Base-by-base conservation (phyloP, 1,139 yeast genomes). In the Saccharomycopsis hybrid region DNA sequence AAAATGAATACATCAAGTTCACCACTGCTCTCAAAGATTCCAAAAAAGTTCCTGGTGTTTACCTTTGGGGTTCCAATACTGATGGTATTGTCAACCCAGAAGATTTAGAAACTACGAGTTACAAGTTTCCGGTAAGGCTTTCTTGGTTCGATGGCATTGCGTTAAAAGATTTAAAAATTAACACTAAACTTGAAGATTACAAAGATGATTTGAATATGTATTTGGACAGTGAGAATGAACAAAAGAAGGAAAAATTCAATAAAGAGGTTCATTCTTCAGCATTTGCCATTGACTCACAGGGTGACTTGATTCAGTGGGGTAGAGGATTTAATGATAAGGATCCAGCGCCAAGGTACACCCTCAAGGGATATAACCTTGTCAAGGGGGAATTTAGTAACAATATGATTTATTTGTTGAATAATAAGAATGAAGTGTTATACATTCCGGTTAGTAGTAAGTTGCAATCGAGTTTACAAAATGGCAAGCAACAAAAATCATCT, bases 231-330 rank as follows among this genome's bases (percentile, higher is more conserved):
- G 13, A 35, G 2, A 31, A 29, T 3, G n/a, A n/a, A n/a, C n/a
- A n/a, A n/a, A 30, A 18, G 18, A 39, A 13, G 28, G 30, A 36
- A 3, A 46, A 27, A 11, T 31, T 18, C 29, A 31, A 29, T 3
- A 32, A 25, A n/a, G 2, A 11, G 8, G 13, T 18, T 1, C 8
- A 25, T 32, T 66, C 64, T 5, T 71, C 82, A 29, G 85, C 80
- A 2, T 81, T 80, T 1, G 81, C 94, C 1, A 75, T 81, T 27
- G 76, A 82, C 54, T 75, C 74, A 1, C 74, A 76, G 29, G 97
- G 97, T n/a, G 77, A 82, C 59, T 73, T 87, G 27, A 81, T 78
- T 53, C 86, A 83, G 60, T 85, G 89, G 84, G 77, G 78, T 41
- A 59, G 65, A 32, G 75, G 73, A 1, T 68, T 58, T 49, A 54